Base-by-base conservation (phyloP, 2,329 filamentous ascomycete species). In the Arachnomyces sp. region DNA sequence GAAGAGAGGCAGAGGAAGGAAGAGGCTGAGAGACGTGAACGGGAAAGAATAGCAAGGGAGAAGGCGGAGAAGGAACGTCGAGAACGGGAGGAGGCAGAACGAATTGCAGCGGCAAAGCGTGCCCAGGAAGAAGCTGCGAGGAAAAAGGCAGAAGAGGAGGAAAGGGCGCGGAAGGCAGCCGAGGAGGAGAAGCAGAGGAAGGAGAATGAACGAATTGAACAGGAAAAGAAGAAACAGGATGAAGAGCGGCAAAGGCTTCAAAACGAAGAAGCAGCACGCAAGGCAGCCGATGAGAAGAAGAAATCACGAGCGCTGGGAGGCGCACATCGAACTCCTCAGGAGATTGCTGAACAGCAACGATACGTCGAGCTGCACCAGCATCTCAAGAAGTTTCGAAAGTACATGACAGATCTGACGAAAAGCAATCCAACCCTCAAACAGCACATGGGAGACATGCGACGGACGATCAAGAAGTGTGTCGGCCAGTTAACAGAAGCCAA, bases 401-500 rank as follows among this genome's bases (percentile, higher is more conserved):
- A 73, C 28, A 63, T 84, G 38, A 54, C 57, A 2, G 63, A 71
- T 3, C 70, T 80, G 49, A 70, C 70, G 3, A 77, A 78, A 51
- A 64, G 67, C 15, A 76, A 81, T 58, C 52, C 58, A 48, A 61
- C 55, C 2, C 63, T 88, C 18, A 86, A 85, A 59, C 69, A 72
- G 38, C 72, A 76, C 28, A 73, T 86, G 55, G 82, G 84, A 28
- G 76, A 86, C 40, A 78, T 84, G 70, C 74, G 85, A 31, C 72
- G 85, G 43, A 74, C 80, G 31, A 79, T 92, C 39, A 74, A 76
- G 30, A 83, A 81, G 52, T 79, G 74, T 13, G 73, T 90, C 40
- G 85, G 86, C 5, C 84, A 92, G 56, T 47, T 65, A 18, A 82
- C 79, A 1, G 73, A 73, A 30, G 81, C 76, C 42, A 80, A 75